These are phyloP conservation scores for Paecilomyces dactylethromorphus DNA, from an alignment of 2,329 filamentous ascomycete species.

Conservation along the genomic window DNA sequence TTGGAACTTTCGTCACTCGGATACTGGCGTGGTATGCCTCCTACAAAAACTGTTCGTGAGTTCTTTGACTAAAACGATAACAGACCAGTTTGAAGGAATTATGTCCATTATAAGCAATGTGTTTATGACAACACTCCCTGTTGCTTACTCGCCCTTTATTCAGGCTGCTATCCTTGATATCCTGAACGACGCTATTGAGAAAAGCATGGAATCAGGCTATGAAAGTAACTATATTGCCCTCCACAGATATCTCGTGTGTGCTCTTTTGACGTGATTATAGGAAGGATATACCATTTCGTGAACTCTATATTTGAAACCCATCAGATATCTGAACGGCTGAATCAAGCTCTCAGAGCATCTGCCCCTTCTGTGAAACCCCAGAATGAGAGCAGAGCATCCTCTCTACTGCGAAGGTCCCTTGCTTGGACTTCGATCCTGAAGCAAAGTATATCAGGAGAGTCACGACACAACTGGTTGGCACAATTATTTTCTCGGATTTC, in stretches of 20 bases:
- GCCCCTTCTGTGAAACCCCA: constrained; percentile 18
- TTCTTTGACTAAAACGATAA: constrained; percentile 1
- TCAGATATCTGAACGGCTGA: constrained; percentile 19
- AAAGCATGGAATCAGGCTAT: constrained; percentile 19
- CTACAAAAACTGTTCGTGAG: constrained; percentile 6
- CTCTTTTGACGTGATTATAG: constrained; percentile 5
- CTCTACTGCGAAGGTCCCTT: constrained; percentile 28
- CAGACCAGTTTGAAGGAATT: constrained; percentile 23
- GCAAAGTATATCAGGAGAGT: constrained; percentile 12
- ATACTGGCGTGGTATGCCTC: constrained; percentile 27
- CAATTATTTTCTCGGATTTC: constrained; percentile 19
- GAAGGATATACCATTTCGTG: constrained; percentile 11
- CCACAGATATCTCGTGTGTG: background rate
- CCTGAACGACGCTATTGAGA: constrained; percentile 28
- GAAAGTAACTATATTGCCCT: constrained; percentile 19
- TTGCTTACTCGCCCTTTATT: constrained; percentile 27
- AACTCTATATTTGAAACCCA: constrained; percentile 16
- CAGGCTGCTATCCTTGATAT: constrained; percentile 30
- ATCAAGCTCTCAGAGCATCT: constrained; percentile 19
- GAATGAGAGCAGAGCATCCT: constrained; percentile 24
- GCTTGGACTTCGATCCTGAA: constrained; percentile 23
- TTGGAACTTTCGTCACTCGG: constrained; percentile 24
- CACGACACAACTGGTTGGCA: constrained; percentile 9
- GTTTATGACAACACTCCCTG: constrained; percentile 19
- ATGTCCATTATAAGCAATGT: constrained; percentile 17